Evolutionary conservation across 768 basidiomycete species (phyloP).

Genomic region (Russula foetens): DNA sequence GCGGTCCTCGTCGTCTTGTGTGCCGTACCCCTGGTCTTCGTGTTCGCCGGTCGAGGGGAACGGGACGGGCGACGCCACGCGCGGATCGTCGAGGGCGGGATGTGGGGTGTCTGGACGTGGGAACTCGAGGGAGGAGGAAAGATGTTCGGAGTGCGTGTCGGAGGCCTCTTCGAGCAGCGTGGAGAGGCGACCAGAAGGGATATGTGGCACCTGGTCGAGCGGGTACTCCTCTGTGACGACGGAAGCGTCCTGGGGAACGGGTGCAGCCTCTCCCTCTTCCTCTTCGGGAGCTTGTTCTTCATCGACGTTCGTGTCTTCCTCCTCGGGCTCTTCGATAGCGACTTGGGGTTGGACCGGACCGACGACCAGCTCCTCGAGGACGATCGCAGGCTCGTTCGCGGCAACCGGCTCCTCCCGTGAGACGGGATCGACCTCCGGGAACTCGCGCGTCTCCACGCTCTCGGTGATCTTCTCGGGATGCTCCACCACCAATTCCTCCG

Average conservation of each 20-base stretch:
- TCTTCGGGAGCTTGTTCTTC: slow-evolving; percentile 1
- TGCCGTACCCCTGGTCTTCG: slow-evolving; percentile 19
- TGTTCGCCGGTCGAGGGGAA: slow-evolving; percentile 6
- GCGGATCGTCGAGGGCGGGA: slow-evolving; percentile 4
- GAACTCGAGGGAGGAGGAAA: slow-evolving; percentile 10
- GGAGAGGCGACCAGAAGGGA: neutral
- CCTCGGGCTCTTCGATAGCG: slow-evolving; percentile 2
- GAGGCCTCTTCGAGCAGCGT: slow-evolving; percentile 1
- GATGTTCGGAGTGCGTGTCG: slow-evolving; percentile 12
- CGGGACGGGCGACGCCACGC: slow-evolving; percentile 1
- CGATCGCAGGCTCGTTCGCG: neutral
- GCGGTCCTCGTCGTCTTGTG: slow-evolving; percentile 18
- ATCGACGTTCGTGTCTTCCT: neutral
- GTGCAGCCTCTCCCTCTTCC: too few relatives aligned
- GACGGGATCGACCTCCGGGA: neutral
- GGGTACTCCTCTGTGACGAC: neutral
- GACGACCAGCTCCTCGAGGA: neutral
- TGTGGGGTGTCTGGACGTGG: slow-evolving; percentile 10
- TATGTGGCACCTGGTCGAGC: neutral
- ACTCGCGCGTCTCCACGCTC: neutral
- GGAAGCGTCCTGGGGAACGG: neutral
- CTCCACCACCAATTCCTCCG: neutral
- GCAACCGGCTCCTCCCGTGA: neutral
- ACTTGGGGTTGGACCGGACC: neutral
- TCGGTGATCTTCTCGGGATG: neutral